Percentiles rank a stretch among this genome's conserved stretches.
Conservation (phyloP, 257 asterid species). For the Petunia axillaris region DNA sequence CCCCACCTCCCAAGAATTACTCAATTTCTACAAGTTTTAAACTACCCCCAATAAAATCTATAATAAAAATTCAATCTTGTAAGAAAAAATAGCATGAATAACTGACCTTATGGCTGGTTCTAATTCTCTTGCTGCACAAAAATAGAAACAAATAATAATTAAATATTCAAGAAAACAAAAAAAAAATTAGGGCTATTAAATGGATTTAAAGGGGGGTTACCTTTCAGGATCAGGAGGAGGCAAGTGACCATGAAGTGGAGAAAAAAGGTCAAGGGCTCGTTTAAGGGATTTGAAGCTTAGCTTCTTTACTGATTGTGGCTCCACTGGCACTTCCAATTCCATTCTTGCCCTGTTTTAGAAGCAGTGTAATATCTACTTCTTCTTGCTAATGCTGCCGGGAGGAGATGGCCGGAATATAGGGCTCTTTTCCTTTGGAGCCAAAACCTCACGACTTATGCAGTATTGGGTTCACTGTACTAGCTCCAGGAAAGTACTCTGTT, state of each 20-base stretch:
- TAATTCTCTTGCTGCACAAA: slow-evolving; percentile 84
- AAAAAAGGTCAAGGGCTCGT: slow-evolving; percentile 89
- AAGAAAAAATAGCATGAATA: neutral
- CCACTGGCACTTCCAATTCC: slow-evolving; percentile 77
- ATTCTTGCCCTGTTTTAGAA: slow-evolving; percentile 43
- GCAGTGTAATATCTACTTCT: neutral
- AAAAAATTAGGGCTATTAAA: neutral
- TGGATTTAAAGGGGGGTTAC: slow-evolving; percentile 35
- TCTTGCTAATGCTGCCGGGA: neutral
- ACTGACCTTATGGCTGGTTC: slow-evolving; percentile 79
- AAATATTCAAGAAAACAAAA: neutral
- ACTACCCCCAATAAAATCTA: no score
- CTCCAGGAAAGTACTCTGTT: no score
- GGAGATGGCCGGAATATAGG: neutral
- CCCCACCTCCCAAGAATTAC: neutral
- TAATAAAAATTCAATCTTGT: neutral
- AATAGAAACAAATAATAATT: neutral
- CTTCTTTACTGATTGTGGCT: slow-evolving; percentile 93
- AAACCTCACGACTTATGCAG: neutral
- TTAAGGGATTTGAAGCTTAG: slow-evolving; percentile 80
- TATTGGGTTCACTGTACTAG: no score
- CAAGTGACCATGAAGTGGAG: slow-evolving; percentile 74
- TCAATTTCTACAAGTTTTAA: no score
- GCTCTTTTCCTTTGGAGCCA: neutral
- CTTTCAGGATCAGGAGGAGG: slow-evolving; percentile 84